These are phyloP conservation scores for Crepidotus variabilis DNA, from an alignment of 768 basidiomycete genomes.

Conservation along the genomic window DNA sequence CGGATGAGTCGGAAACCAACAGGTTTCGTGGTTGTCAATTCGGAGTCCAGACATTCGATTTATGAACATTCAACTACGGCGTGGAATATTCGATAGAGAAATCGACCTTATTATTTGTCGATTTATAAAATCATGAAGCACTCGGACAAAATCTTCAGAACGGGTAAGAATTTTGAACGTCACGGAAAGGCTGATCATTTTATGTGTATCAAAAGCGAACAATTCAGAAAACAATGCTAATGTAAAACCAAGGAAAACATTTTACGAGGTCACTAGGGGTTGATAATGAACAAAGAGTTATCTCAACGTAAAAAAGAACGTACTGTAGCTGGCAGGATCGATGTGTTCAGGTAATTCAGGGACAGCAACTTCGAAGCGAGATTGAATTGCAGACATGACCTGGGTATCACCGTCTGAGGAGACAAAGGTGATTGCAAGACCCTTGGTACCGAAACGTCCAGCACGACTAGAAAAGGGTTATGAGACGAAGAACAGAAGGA, in stretches of 20 bases:
- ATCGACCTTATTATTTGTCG: too few species aligned
- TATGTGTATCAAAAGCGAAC: not conserved
- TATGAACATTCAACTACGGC: too few species aligned
- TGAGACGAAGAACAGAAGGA: not conserved
- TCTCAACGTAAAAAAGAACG: conserved; percentile 28
- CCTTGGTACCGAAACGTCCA: conserved; percentile 98
- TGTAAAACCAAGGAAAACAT: conserved; percentile 5
- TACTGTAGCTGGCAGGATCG: conserved; percentile 94
- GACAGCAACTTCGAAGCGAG: conserved; percentile 95
- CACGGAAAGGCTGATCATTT: not conserved
- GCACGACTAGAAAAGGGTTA: conserved; percentile 69
- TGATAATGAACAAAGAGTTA: conserved; percentile 6
- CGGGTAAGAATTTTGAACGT: too few species aligned
- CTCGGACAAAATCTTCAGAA: too few species aligned
- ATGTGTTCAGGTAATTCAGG: conserved; percentile 92
- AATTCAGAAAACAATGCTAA: not conserved
- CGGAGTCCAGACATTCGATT: too few species aligned
- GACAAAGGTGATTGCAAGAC: conserved; percentile 96
- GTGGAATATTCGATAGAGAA: too few species aligned
- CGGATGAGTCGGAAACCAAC: too few species aligned
- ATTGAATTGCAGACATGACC: conserved; percentile 93
- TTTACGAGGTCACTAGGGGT: conserved; percentile 46
- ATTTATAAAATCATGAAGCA: too few species aligned
- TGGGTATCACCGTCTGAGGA: conserved; percentile 89
- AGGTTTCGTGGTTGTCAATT: too few species aligned